Percentiles rank a stretch among this genome's conserved stretches.
phyloP scores from a whole-genome alignment of 805 yeast genomes.

The Ogataea sp. region DNA sequence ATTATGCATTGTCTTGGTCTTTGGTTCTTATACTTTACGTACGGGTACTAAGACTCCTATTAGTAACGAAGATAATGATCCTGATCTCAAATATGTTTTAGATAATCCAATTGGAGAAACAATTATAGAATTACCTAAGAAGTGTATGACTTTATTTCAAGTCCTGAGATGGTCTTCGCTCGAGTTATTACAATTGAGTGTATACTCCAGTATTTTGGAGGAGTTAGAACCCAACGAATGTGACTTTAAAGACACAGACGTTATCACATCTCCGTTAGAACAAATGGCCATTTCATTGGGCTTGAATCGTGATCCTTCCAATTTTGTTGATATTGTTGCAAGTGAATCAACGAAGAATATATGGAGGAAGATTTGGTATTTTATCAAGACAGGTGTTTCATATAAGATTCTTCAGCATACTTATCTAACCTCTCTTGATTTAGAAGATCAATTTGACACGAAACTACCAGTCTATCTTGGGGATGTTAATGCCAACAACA shows the following conservation, averaged over 20 bases:
- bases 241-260: constrained; percentile 33
- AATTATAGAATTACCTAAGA: constrained; percentile 29
- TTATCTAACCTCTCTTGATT: constrained; percentile 22
- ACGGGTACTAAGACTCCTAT: constrained; percentile 18
- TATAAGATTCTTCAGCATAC: constrained; percentile 29
- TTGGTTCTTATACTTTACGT: constrained; percentile 31
- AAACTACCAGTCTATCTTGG: constrained; percentile 30
- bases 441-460: constrained; percentile 34
- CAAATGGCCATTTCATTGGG: constrained; percentile 41
- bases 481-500: constrained; percentile 23
- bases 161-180: constrained; percentile 30
- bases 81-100: constrained; percentile 24
- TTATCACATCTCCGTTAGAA: constrained; percentile 27
- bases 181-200: constrained; percentile 34
- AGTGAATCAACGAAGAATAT: constrained; percentile 34
- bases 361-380: constrained; percentile 54
- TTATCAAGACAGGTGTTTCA: constrained; percentile 32
- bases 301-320: constrained; percentile 38
- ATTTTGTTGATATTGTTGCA: constrained; percentile 11
- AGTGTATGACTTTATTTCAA: constrained; percentile 33
- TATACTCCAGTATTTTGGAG: constrained; percentile 32
- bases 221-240: constrained; percentile 39
- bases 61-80: constrained; percentile 17
- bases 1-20: constrained; percentile 31
- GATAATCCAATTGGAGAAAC: constrained; percentile 31